Percentiles rank a stretch among this genome's conserved stretches.
phyloP scores from a whole-genome alignment of 768 basidiomycete species.

The Mycena capillaripes region DNA sequence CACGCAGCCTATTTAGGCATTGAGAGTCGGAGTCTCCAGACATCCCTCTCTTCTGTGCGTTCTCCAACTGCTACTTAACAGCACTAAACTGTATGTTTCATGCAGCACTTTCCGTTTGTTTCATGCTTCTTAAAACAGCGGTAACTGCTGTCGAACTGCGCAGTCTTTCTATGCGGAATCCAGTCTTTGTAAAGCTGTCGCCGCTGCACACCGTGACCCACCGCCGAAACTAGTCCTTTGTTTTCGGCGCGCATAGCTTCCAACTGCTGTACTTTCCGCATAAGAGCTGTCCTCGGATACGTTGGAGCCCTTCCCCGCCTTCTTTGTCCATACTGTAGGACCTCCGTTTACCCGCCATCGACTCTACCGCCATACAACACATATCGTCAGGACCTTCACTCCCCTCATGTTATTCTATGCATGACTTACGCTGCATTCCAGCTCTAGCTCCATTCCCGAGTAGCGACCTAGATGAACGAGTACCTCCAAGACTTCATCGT shows the following conservation, averaged over 20 bases:
- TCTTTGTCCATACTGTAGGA: too few relatives aligned
- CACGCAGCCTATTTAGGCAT: too few relatives aligned
- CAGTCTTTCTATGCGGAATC: background rate
- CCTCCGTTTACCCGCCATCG: background rate
- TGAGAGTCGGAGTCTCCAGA: too few relatives aligned
- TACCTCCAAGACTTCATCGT: background rate
- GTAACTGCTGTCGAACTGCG: background rate
- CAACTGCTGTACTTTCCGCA: background rate
- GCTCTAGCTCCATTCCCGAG: background rate
- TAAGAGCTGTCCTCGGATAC: background rate
- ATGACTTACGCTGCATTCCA: background rate
- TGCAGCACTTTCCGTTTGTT: too few relatives aligned
- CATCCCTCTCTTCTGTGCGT: too few relatives aligned
- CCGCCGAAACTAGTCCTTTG: background rate
- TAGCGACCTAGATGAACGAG: background rate
- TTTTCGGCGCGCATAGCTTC: background rate
- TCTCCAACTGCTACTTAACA: too few relatives aligned
- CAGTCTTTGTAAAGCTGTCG: background rate
- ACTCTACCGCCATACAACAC: background rate
- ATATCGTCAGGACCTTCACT: background rate
- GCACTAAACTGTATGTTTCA: too few relatives aligned
- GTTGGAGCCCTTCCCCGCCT: background rate
- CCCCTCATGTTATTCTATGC: too few relatives aligned
- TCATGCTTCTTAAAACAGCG: too few relatives aligned
- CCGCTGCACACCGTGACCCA: too few relatives aligned